A percentile compares a stretch with the other conserved stretches of the same genome.
phyloP scores from a whole-genome alignment of 169 alveolate genomes.

The Plasmodium fragile region DNA sequence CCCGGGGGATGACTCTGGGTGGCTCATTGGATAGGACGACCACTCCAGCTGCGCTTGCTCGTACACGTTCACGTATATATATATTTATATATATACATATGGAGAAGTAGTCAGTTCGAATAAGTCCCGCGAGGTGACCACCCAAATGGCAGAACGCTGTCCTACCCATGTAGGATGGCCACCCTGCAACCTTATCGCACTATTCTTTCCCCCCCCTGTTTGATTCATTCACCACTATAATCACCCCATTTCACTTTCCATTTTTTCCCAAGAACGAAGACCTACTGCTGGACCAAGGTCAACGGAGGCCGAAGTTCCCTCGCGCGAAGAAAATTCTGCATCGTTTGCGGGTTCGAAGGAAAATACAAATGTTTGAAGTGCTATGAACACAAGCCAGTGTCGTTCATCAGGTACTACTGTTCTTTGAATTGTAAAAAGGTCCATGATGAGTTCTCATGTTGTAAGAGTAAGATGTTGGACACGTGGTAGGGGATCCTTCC shows the following conservation, averaged over 20 bases:
- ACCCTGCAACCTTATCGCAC: not conserved
- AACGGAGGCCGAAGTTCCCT: constrained; percentile 78
- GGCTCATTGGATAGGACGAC: not conserved
- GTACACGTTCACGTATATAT: too few species aligned
- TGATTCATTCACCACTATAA: not conserved
- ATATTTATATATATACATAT: not conserved
- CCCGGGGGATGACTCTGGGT: not conserved
- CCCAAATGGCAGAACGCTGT: not conserved
- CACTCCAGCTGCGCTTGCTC: not conserved
- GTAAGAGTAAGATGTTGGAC: constrained; percentile 78
- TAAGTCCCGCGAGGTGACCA: not conserved
- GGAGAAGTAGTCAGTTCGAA: not conserved
- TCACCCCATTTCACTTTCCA: not conserved
- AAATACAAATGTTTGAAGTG: constrained; percentile 84
- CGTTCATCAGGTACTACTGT: constrained; percentile 81
- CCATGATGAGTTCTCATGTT: constrained; percentile 85
- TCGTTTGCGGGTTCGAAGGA: constrained; percentile 85
- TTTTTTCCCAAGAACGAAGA: constrained; percentile 73
- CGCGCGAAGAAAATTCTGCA: constrained; percentile 82
- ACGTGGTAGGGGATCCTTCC: constrained; percentile 16
- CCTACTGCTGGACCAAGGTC: constrained; percentile 83
- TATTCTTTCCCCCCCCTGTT: not conserved
- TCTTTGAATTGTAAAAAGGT: constrained; percentile 82
- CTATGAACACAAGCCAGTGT: constrained; percentile 77
- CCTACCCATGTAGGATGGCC: not conserved